These are phyloP conservation scores for Tulasnella sp. DNA, from an alignment of 768 basidiomycete species.

Conservation along the genomic window DNA sequence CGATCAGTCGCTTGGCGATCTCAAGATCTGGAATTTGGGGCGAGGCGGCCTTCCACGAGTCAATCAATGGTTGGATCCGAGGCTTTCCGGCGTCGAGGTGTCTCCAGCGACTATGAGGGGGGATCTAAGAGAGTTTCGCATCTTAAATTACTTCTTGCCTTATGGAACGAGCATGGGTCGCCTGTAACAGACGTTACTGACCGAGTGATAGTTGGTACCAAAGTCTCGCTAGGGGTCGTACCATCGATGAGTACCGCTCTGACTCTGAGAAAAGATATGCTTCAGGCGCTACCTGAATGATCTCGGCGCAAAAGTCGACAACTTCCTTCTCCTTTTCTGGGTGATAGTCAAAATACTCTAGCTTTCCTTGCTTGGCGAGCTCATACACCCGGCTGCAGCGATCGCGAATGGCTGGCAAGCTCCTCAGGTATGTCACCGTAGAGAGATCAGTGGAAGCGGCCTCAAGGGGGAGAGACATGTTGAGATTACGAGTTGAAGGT, in stretches of 20 bases:
- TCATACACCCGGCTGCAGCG: constrained; percentile 68
- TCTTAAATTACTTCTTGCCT: no score
- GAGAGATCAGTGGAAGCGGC: no score
- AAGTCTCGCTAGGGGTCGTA: constrained; percentile 88
- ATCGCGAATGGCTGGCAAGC: constrained; percentile 81
- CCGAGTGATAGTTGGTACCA: constrained; percentile 51
- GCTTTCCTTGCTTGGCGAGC: constrained; percentile 59
- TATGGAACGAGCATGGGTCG: constrained; percentile 13
- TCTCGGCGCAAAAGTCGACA: constrained; percentile 57
- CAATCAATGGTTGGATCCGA: constrained; percentile 51
- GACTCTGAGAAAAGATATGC: no score
- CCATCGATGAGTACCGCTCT: constrained; percentile 19
- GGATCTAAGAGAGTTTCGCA: constrained; percentile 44
- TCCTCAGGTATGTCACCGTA: constrained; percentile 54
- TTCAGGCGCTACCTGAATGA: constrained; percentile 80
- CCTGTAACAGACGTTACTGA: constrained; percentile 22
- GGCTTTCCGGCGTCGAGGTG: constrained; percentile 64
- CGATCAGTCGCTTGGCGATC: constrained; percentile 62
- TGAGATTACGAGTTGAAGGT: no score
- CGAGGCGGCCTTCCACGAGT: constrained; percentile 38
- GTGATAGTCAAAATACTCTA: constrained; percentile 80
- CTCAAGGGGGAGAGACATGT: no score
- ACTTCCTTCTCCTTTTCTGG: constrained; percentile 61
- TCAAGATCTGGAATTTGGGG: constrained; percentile 33
- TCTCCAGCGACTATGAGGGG: constrained; percentile 82